A percentile compares a stretch with the other conserved stretches of the same genome.
Evolutionary conservation across 2,329 filamentous ascomycete genomes (phyloP).

Genomic region (Fusarium cyanostomum): DNA sequence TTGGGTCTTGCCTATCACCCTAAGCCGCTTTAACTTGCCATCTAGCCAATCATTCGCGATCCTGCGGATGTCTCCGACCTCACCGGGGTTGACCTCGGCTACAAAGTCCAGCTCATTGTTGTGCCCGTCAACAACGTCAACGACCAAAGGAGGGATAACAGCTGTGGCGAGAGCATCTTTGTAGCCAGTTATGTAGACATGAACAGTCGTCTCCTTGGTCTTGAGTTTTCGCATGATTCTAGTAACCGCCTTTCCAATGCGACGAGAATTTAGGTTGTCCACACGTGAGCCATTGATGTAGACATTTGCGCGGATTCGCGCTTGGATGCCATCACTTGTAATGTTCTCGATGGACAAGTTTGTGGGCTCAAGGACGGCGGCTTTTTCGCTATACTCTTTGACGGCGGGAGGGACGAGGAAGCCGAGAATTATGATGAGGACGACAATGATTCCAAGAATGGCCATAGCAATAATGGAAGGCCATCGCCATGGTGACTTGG

Average conservation of each 20-base stretch:
- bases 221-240: conserved; percentile 82
- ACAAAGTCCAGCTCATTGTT: conserved; percentile 82
- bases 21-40: conserved; percentile 76
- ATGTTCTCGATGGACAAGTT: conserved; percentile 87
- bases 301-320: conserved; percentile 84
- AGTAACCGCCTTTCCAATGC: conserved; percentile 80
- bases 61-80: conserved; percentile 77
- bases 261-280: conserved; percentile 73
- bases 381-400: conserved; percentile 86
- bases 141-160: conserved; percentile 75
- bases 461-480: conserved; percentile 79
- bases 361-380: conserved; percentile 82
- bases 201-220: conserved; percentile 75
- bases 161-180: conserved; percentile 79
- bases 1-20: conserved; percentile 76
- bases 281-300: conserved; percentile 82
- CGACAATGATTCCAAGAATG: conserved; percentile 68
- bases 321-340: conserved; percentile 78
- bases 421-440: conserved; percentile 78
- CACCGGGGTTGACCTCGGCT: conserved; percentile 78
- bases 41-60: conserved; percentile 91
- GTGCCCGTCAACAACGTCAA: conserved; percentile 81
- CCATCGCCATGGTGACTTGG: conserved; percentile 63
- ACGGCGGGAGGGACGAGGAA: conserved; percentile 85
- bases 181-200: conserved; percentile 86